Percentiles rank a stretch among this genome's conserved stretches.
phyloP scores from a whole-genome alignment of 148 eudicot genomes.

The Camellia sinensis region DNA sequence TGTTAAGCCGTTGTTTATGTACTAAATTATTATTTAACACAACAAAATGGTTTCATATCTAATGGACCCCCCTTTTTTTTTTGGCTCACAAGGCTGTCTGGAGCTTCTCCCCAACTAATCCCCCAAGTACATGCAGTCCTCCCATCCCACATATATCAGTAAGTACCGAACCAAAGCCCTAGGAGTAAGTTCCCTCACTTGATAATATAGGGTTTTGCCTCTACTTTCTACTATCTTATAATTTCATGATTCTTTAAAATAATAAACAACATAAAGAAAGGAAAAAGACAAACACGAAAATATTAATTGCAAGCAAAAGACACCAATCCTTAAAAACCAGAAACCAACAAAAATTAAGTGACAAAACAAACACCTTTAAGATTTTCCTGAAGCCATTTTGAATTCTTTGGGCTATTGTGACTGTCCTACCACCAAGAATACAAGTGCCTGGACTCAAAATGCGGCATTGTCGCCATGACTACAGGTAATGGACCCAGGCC shows the following conservation, averaged over 20 bases:
- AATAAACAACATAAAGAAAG: slow-evolving; percentile 6
- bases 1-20: neutral
- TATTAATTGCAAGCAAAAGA: neutral
- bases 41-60: neutral
- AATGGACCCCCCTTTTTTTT: too few species aligned
- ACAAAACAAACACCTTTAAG: slow-evolving; percentile 44
- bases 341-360: too few species aligned
- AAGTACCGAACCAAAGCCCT: too few species aligned
- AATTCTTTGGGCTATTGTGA: slow-evolving; percentile 54
- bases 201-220: neutral
- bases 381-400: slow-evolving; percentile 70
- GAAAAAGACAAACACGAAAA: neutral
- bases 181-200: too few species aligned
- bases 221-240: neutral
- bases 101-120: too few species aligned
- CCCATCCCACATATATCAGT: too few species aligned
- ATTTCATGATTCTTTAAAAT: neutral
- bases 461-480: slow-evolving; percentile 42
- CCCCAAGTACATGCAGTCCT: too few species aligned
- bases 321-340: neutral
- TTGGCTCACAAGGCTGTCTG: too few species aligned
- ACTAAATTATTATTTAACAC: neutral
- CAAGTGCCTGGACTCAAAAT: slow-evolving; percentile 53
- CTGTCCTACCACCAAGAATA: slow-evolving; percentile 82
- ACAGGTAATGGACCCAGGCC: slow-evolving; percentile 41